These are phyloP conservation scores for Thermomucor indicae-seudaticae DNA, from an alignment of 371 early-diverging fungal genomes.

Conservation along the genomic window DNA sequence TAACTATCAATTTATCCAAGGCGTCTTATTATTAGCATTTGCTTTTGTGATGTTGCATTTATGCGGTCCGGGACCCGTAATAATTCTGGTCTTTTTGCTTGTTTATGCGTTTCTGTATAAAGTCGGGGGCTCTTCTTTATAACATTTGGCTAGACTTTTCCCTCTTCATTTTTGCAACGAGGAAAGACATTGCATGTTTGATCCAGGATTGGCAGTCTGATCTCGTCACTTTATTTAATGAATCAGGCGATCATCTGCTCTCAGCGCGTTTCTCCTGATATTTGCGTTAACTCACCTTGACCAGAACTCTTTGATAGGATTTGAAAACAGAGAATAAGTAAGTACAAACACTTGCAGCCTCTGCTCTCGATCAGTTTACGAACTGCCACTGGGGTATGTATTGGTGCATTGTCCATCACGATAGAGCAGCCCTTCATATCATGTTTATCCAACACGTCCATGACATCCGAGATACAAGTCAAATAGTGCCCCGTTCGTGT, in stretches of 20 bases:
- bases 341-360: slow-evolving; percentile 4
- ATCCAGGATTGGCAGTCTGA: too few relatives aligned
- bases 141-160: too few relatives aligned
- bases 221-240: slow-evolving; percentile 2
- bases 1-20: too few relatives aligned
- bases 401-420: slow-evolving; percentile 5
- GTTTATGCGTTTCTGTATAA: too few relatives aligned
- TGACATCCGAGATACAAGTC: slow-evolving; percentile 1
- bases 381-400: slow-evolving; percentile 1
- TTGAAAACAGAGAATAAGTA: slow-evolving; percentile 4
- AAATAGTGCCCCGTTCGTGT: slow-evolving; percentile 3
- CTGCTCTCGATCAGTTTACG: slow-evolving; percentile 6
- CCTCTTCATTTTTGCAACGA: too few relatives aligned
- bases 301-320: slow-evolving; percentile 5
- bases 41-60: too few relatives aligned
- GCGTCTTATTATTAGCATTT: too few relatives aligned
- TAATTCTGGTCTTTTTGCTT: too few relatives aligned
- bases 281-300: slow-evolving; percentile 2
- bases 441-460: slow-evolving; percentile 3
- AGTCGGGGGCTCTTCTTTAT: too few relatives aligned
- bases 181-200: too few relatives aligned
- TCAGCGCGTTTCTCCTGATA: slow-evolving; percentile 4
- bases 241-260: slow-evolving; percentile 6
- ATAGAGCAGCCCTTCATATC: background rate
- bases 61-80: too few relatives aligned